Evolutionary conservation across 495 filamentous ascomycete species (phyloP).

Genomic region (Trichoderma orchidacearum): DNA sequence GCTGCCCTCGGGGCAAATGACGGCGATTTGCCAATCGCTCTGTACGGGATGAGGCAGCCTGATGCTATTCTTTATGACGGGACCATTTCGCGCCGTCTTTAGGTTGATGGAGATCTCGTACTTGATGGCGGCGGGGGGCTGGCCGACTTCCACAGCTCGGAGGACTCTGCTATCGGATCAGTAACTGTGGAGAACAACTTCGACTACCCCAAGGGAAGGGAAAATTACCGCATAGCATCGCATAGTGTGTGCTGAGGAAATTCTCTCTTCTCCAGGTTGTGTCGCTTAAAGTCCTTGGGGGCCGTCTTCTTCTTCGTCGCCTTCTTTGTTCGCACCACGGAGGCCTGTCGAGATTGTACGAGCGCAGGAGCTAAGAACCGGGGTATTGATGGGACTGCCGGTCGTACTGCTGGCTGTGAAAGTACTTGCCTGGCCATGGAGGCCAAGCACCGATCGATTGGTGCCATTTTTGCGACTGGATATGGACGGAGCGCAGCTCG

Average conservation of each 20-base stretch:
- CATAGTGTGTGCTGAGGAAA: slow-evolving; percentile 63
- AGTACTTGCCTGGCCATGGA: slow-evolving; percentile 46
- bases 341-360: slow-evolving; percentile 24
- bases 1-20: slow-evolving; percentile 72
- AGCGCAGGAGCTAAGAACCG: slow-evolving; percentile 26
- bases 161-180: slow-evolving; percentile 51
- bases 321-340: slow-evolving; percentile 28
- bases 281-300: slow-evolving; percentile 37
- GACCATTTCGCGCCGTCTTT: slow-evolving; percentile 65
- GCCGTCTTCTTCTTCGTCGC: slow-evolving; percentile 41
- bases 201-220: neutral
- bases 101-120: slow-evolving; percentile 80
- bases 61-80: slow-evolving; percentile 74
- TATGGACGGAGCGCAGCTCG: neutral
- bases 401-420: slow-evolving; percentile 14
- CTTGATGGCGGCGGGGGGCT: slow-evolving; percentile 53
- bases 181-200: neutral
- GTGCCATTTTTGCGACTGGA: slow-evolving; percentile 20
- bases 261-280: slow-evolving; percentile 37
- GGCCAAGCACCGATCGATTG: slow-evolving; percentile 39
- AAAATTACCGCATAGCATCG: slow-evolving; percentile 79
- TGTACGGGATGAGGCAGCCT: slow-evolving; percentile 80
- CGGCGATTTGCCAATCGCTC: slow-evolving; percentile 71
- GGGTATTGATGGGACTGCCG: slow-evolving; percentile 22
- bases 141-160: slow-evolving; percentile 82